A percentile compares a stretch with the other conserved stretches of the same genome.
Evolutionary conservation across 495 filamentous ascomycete species (phyloP).

Genomic region (Aspergillus sclerotioniger): DNA sequence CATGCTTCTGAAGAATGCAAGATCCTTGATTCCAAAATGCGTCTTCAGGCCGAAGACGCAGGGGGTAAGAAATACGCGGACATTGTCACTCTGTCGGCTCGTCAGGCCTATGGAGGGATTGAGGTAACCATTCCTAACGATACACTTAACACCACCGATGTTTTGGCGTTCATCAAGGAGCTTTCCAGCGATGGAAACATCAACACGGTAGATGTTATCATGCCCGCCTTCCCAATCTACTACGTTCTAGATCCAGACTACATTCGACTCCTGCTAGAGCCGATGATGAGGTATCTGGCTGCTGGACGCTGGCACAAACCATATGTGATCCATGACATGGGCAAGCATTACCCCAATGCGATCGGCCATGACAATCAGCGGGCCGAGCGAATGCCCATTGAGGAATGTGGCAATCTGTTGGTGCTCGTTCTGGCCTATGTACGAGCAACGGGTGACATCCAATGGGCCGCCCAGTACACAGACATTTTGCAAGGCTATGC

Average conservation of each 20-base stretch:
- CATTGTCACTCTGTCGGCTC: slow-evolving; percentile 44
- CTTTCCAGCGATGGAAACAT: slow-evolving; percentile 52
- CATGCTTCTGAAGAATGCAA: slow-evolving; percentile 34
- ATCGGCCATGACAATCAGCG: slow-evolving; percentile 46
- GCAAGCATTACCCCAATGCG: slow-evolving; percentile 47
- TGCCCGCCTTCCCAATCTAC: slow-evolving; percentile 49
- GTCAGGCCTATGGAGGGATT: slow-evolving; percentile 51
- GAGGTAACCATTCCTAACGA: slow-evolving; percentile 45
- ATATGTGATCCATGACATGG: slow-evolving; percentile 49
- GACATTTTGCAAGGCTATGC: slow-evolving; percentile 44
- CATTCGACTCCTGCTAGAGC: slow-evolving; percentile 49
- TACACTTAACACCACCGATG: slow-evolving; percentile 40
- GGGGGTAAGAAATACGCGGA: slow-evolving; percentile 47
- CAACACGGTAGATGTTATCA: slow-evolving; percentile 54
- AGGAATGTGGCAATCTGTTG: slow-evolving; percentile 48
- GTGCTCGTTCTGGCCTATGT: slow-evolving; percentile 43
- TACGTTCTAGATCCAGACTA: slow-evolving; percentile 48
- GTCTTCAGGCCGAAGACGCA: slow-evolving; percentile 23
- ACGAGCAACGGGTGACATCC: slow-evolving; percentile 38
- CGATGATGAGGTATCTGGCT: slow-evolving; percentile 49
- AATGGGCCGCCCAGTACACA: slow-evolving; percentile 36
- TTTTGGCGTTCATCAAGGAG: slow-evolving; percentile 53
- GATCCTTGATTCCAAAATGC: slow-evolving; percentile 34
- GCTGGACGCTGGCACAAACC: slow-evolving; percentile 41
- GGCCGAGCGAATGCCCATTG: slow-evolving; percentile 48